Base-by-base conservation (phyloP, 2,329 filamentous ascomycete species). In the Annulohypoxylon truncatum region DNA sequence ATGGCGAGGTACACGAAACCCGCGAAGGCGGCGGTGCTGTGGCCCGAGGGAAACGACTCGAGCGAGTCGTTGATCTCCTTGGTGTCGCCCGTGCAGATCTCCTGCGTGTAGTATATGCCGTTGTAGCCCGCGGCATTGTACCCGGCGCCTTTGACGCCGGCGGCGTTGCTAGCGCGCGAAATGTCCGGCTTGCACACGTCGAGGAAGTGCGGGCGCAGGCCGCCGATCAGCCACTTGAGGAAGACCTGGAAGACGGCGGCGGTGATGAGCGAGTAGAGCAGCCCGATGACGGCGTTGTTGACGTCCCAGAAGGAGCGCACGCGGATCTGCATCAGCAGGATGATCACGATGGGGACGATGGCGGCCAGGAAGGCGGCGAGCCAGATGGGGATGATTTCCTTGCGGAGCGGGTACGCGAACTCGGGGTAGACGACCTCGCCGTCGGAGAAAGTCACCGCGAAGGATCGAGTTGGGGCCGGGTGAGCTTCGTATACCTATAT, bases 171-270 rank as follows among this genome's bases (percentile, higher is more conserved):
- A 12, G 78, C 77, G 0, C 78, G 77, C 2, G 79, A 79, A n/a
- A 86, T 74, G 60, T 84, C 83, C 0, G 90, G 91, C 76, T 89
- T 85, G 83, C 90, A 93, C 56, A 91, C 89, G 20, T 82, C 83
- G 18, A 93, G 83, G 80, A 92, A 93, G 76, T 92, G 88, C 0
- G 90, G 90, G n/a, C 90, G 85, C 18, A 91, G 80, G 12, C 90
- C 90, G 12, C 91, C 91, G 67, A 93, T 92, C 42, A 93, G 84
- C 85, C 86, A 90, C 79, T 93, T 93, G 76, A 93, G 73, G 74
- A 92, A 90, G 70, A 93, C 90, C 74, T 93, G 91, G 80, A 93
- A 92, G 52, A 93, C 87, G n/a, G 90, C 88, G 2, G 89, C 89
- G 4, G 84, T 82, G 78, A 92, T 91, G 67, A 92, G 83, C 0